Evolutionary conservation across 73 alveolate genomes (phyloP).

Genomic region (Symbiodinium natans): DNA sequence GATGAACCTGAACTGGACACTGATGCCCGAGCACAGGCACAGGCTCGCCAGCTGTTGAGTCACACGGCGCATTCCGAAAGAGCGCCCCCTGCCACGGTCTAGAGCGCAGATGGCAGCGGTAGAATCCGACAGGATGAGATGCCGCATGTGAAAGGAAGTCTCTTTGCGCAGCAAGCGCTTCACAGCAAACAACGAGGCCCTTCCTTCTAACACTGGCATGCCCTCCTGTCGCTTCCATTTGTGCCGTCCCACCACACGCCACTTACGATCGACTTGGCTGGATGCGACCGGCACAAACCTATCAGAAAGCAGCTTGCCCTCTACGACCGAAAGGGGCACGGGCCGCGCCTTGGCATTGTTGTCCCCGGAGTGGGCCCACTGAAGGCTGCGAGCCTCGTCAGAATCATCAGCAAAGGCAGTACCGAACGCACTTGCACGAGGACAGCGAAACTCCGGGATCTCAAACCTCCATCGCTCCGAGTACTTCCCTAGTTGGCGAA

Average conservation of each 20-base stretch:
- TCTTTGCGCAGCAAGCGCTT: background rate
- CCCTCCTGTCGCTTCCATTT: conserved; percentile 28
- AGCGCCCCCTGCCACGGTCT: background rate
- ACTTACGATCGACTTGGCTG: background rate
- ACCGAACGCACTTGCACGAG: conserved; percentile 34
- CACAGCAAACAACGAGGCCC: background rate
- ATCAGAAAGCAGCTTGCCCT: background rate
- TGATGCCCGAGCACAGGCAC: background rate
- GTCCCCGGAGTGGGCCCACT: background rate
- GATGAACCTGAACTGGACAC: background rate
- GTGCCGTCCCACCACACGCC: conserved; percentile 5
- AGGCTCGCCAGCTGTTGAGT: background rate
- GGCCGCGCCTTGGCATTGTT: background rate
- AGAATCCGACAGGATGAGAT: background rate
- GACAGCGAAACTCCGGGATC: background rate
- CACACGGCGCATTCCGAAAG: background rate
- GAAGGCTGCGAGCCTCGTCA: background rate
- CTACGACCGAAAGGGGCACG: background rate
- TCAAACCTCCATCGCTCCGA: conserved; percentile 18
- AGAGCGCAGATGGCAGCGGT: background rate
- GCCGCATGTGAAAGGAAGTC: background rate
- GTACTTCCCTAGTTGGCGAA: background rate
- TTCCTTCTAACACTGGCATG: conserved; percentile 31
- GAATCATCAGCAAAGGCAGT: too few relatives aligned
- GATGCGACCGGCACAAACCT: background rate